Evolutionary conservation across 164 flowering plant species (phyloP).

Genomic region (Santalum album): DNA sequence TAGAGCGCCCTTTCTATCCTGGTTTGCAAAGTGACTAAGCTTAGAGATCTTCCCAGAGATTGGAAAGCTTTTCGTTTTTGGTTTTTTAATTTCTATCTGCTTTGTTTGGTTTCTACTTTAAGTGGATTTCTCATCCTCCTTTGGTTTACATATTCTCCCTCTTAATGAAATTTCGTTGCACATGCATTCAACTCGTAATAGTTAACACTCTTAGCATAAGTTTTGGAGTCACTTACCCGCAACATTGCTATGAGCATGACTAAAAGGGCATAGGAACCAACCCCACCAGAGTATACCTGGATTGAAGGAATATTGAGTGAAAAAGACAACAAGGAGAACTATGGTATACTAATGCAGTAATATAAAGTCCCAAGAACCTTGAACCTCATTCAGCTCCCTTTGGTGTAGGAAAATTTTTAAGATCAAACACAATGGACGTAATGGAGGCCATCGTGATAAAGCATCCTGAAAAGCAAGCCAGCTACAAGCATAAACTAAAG

Average conservation of each 20-base stretch:
- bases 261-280: constrained; percentile 94
- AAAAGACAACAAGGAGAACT: neutral
- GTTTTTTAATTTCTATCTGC: no score
- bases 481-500: neutral
- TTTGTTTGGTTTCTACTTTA: no score
- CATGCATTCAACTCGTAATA: no score
- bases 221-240: constrained; percentile 38
- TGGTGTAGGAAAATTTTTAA: constrained; percentile 92
- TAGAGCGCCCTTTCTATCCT: no score
- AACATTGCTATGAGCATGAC: constrained; percentile 82
- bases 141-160: no score
- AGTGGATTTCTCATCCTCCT: no score
- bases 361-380: neutral
- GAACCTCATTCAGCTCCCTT: constrained; percentile 93
- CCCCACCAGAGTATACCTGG: constrained; percentile 95
- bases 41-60: no score
- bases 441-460: constrained; percentile 57
- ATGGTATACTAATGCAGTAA: neutral
- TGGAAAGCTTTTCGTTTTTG: no score
- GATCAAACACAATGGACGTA: constrained; percentile 86
- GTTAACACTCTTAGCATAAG: neutral
- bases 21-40: no score
- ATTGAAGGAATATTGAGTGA: constrained; percentile 11
- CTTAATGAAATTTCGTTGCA: no score
- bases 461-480: constrained; percentile 58